Evolutionary conservation across 2,329 filamentous ascomycete species (phyloP).

Genomic region (Fulvia fulva): DNA sequence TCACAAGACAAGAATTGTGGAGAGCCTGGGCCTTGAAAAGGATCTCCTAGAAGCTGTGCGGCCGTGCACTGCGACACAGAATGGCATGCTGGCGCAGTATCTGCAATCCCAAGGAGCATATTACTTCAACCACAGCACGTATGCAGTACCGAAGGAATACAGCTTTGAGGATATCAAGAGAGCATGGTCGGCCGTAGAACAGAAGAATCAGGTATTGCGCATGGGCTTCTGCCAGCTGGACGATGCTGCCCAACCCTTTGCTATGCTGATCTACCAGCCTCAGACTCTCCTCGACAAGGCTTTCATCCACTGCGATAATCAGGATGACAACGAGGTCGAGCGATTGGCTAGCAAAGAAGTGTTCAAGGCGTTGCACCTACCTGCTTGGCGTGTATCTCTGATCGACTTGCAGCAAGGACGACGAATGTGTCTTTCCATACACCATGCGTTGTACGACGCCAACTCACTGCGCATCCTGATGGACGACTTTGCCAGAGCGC

Average conservation of each 20-base stretch:
- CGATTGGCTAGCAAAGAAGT: constrained; percentile 28
- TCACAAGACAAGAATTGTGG: constrained; percentile 36
- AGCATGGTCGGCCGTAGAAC: constrained; percentile 58
- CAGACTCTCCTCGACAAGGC: constrained; percentile 5
- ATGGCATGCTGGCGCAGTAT: constrained; percentile 74
- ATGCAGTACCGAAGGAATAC: constrained; percentile 45
- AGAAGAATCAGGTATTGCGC: constrained; percentile 66
- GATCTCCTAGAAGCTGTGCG: constrained; percentile 55
- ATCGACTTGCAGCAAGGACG: constrained; percentile 27
- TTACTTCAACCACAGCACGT: constrained; percentile 72
- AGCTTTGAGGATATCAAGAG: constrained; percentile 42
- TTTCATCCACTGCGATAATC: background rate
- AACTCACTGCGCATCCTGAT: constrained; percentile 66
- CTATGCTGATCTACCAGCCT: constrained; percentile 64
- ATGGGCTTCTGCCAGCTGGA: constrained; percentile 67
- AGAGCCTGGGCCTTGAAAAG: constrained; percentile 30
- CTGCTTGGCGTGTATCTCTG: constrained; percentile 62
- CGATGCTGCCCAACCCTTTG: constrained; percentile 60
- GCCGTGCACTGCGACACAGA: constrained; percentile 76
- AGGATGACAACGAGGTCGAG: constrained; percentile 31
- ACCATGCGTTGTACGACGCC: constrained; percentile 86
- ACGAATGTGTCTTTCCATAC: constrained; percentile 53
- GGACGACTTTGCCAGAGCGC: constrained; percentile 49
- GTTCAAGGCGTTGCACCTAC: constrained; percentile 46
- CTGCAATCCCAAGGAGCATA: constrained; percentile 60